Evolutionary conservation across 768 basidiomycete species (phyloP), one percentile per base, ranked within the genome.

Genomic region (Astraeus odoratus): DNA sequence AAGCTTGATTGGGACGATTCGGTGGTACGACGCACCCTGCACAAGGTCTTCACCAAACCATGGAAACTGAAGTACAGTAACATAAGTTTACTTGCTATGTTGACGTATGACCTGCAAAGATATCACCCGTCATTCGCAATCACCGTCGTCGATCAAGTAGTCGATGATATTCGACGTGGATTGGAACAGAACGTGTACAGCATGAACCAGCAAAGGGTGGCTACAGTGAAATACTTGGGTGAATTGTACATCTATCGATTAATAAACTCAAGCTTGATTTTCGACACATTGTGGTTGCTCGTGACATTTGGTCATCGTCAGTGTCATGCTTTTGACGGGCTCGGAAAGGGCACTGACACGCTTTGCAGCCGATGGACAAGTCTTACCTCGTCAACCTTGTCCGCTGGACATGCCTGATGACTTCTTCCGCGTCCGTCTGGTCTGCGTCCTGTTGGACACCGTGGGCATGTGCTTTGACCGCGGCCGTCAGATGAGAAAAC

Each of bases 401-500:
- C 66, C 80, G 3, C 71, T 96, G 43, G 96, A 99, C 60, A 84
- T 88, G 72, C 87, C 89, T 1, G 90, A 97, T 62, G 96, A 99
- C 60, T 98, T 87, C 66, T 99, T 99, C 77, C 82, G 96, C 26
- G 65, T 97, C 45, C 77, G 96, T 10, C 74, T 99, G 42, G 80
- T 95, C 35, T 98, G 96, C 60, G 86, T 86, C 6, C 71, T 99
- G 30, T 72, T 99, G 16, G 95, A 98, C 64, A 91, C 94, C 0
- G 94, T 92, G 60, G 96, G 95, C 16, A 90, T 94, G 77, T 98
- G 95, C 67, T 98, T 99, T 64, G 95, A 97, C 63, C 81, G 84
- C 31, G 96, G 95, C 1, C 81, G 85, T 4, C 87, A 91, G 61
- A 89, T 83, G 65, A 86, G 86, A 71, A 97, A 94, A 61, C 68